These are phyloP conservation scores for Ascosphaera apis DNA, from an alignment of 2,329 filamentous ascomycete genomes.

Conservation along the genomic window DNA sequence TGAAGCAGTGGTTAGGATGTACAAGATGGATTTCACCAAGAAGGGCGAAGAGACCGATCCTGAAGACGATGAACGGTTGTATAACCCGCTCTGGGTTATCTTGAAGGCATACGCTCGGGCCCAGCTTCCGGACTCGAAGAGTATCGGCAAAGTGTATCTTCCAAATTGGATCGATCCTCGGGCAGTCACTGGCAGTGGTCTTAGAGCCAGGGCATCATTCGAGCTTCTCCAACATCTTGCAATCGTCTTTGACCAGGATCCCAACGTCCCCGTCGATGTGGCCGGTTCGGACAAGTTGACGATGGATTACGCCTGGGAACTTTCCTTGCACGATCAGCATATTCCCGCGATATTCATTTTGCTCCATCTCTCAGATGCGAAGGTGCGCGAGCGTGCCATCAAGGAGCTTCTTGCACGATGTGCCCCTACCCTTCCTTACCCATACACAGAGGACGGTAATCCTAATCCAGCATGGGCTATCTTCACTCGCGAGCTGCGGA, in stretches of 20 bases:
- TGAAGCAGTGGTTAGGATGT: constrained; percentile 47
- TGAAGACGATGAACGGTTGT: constrained; percentile 32
- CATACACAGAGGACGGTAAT: constrained; percentile 25
- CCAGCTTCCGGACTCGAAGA: constrained; percentile 13
- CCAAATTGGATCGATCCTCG: constrained; percentile 54
- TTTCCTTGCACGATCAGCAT: constrained; percentile 37
- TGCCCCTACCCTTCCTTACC: constrained; percentile 38
- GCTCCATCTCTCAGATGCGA: constrained; percentile 43
- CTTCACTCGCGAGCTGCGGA: constrained; percentile 39
- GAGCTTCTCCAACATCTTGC: constrained; percentile 51
- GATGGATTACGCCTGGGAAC: constrained; percentile 33
- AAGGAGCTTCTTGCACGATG: constrained; percentile 54
- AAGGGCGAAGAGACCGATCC: constrained; percentile 48
- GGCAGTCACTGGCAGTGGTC: constrained; percentile 49
- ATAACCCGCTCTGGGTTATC: constrained; percentile 72
- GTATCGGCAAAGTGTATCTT: constrained; percentile 21
- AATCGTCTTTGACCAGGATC: constrained; percentile 22
- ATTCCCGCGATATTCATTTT: constrained; percentile 54
- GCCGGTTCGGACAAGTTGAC: constrained; percentile 44
- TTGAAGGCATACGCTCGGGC: constrained; percentile 50
- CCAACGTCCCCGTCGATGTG: constrained; percentile 27
- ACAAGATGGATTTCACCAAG: constrained; percentile 47
- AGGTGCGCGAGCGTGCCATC: constrained; percentile 41
- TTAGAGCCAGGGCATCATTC: constrained; percentile 61
- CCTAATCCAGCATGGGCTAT: constrained; percentile 28